phyloP scores from a whole-genome alignment of 371 early-diverging fungal species.

The Cladochytrium tenue region DNA sequence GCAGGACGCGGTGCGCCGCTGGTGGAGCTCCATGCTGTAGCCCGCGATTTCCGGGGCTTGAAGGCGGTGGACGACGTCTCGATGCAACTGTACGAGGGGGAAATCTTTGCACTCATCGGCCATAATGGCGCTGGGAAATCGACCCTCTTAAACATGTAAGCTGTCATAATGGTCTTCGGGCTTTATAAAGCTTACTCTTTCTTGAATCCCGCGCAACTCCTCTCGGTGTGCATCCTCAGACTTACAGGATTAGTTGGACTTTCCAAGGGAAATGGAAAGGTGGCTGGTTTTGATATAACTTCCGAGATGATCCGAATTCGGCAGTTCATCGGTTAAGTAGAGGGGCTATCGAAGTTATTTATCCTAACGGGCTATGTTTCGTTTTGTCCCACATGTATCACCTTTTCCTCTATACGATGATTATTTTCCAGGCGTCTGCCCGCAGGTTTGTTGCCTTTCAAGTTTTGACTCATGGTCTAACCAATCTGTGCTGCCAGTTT shows the following conservation, averaged over 20 bases:
- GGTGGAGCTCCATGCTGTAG: constrained; percentile 7
- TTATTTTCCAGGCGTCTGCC: constrained; percentile 64
- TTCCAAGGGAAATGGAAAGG: constrained; percentile 40
- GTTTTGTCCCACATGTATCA: neutral
- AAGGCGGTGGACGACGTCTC: constrained; percentile 62
- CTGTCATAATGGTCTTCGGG: constrained; percentile 1
- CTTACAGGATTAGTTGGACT: constrained; percentile 46
- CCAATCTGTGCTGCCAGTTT: constrained; percentile 27
- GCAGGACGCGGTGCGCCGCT: constrained; percentile 12
- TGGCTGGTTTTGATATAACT: constrained; percentile 50
- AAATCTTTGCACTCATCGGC: constrained; percentile 68
- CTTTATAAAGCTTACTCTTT: neutral
- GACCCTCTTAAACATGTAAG: constrained; percentile 63
- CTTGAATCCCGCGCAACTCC: neutral
- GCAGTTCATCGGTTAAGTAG: constrained; percentile 34
- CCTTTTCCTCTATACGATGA: no score
- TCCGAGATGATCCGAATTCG: constrained; percentile 58
- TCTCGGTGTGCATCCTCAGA: constrained; percentile 30
- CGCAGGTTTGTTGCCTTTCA: constrained; percentile 28
- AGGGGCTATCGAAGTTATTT: neutral
- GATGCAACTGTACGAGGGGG: constrained; percentile 55
- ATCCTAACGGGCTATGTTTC: neutral
- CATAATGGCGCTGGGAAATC: constrained; percentile 57
- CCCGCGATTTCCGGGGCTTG: constrained; percentile 1
- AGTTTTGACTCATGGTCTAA: neutral